A percentile compares a stretch with the other conserved stretches of the same genome.
These are phyloP conservation scores for Candida ficus DNA, from an alignment of 805 yeast species.

Conservation along the genomic window DNA sequence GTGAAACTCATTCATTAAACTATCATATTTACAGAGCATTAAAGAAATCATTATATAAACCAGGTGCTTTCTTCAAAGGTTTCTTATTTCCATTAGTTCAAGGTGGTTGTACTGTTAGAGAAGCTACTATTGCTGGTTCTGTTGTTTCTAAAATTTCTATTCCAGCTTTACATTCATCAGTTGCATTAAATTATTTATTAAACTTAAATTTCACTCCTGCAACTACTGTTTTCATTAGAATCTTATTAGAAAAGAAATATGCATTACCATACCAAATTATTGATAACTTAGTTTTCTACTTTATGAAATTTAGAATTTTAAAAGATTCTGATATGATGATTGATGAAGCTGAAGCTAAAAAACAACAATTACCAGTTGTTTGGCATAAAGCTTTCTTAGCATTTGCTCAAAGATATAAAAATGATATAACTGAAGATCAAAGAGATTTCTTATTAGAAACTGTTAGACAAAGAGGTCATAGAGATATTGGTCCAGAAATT, in stretches of 20 bases:
- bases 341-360: slow-evolving; percentile 33
- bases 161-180: slow-evolving; percentile 94
- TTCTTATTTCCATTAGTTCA: slow-evolving; percentile 88
- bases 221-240: slow-evolving; percentile 82
- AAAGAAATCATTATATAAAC: slow-evolving; percentile 91
- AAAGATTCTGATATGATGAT: slow-evolving; percentile 30
- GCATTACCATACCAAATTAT: slow-evolving; percentile 96
- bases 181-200: slow-evolving; percentile 81
- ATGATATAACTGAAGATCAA: slow-evolving; percentile 98
- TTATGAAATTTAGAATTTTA: slow-evolving; percentile 79
- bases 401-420: slow-evolving; percentile 93
- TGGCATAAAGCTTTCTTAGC: slow-evolving; percentile 97
- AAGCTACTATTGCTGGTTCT: slow-evolving; percentile 93
- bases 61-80: slow-evolving; percentile 97
- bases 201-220: slow-evolving; percentile 85
- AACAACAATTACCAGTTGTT: slow-evolving; percentile 70
- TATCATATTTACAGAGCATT: slow-evolving; percentile 90
- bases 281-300: slow-evolving; percentile 90
- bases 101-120: slow-evolving; percentile 83
- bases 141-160: slow-evolving; percentile 84
- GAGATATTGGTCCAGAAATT: slow-evolving; percentile 86
- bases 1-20: slow-evolving; percentile 74
- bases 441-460: slow-evolving; percentile 91
- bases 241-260: slow-evolving; percentile 87
- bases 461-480: slow-evolving; percentile 84